Conservation (phyloP, 305 asterid genomes). For the Solanum hybrid region DNA sequence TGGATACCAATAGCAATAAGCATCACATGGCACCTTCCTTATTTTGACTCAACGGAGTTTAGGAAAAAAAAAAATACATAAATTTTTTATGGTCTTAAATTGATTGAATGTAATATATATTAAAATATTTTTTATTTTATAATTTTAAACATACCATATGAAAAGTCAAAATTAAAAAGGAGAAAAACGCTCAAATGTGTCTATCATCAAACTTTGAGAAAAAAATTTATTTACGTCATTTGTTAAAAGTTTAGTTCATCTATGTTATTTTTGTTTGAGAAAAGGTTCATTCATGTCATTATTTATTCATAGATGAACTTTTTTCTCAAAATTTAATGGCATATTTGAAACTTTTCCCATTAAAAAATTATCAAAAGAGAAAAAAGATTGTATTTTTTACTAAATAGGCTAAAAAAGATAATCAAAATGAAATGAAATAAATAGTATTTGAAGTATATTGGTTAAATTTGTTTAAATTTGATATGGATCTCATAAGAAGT, state of each 20-base stretch:
- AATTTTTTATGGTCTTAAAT: not conserved
- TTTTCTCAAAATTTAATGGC: not conserved
- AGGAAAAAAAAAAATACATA: no score
- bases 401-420: not conserved
- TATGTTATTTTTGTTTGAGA: no score
- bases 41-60: not conserved
- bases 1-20: not conserved
- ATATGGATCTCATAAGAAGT: not conserved
- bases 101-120: not conserved
- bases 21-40: not conserved
- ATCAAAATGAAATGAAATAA: not conserved
- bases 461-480: not conserved
- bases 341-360: no score
- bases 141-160: not conserved
- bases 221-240: no score
- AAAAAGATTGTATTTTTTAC: not conserved
- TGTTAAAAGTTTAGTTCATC: not conserved
- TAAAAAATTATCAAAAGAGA: not conserved
- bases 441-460: not conserved
- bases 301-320: not conserved
- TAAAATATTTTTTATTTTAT: not conserved
- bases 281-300: not conserved
- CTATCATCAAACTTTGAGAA: not conserved
- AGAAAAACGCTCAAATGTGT: no score
- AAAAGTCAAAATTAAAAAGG: not conserved